These are phyloP conservation scores for Sanguinoderma infundibulare DNA, from an alignment of 1,284 basidiomycete genomes.

Conservation along the genomic window DNA sequence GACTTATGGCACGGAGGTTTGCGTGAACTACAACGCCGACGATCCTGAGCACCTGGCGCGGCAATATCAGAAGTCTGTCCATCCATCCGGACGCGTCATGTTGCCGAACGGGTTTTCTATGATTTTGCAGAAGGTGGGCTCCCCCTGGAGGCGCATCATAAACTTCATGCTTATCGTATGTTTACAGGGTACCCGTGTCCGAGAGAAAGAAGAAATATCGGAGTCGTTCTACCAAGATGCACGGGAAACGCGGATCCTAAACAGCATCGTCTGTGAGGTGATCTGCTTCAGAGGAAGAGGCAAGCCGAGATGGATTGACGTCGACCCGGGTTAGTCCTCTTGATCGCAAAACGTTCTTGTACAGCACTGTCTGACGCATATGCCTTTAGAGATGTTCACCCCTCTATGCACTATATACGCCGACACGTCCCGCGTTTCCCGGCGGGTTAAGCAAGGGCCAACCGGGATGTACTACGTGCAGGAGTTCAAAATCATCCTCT, in stretches of 20 bases:
- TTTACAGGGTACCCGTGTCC: conserved; percentile 38
- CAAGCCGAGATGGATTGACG: conserved; percentile 48
- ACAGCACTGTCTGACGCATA: not conserved
- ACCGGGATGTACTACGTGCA: conserved; percentile 41
- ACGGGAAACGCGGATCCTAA: conserved; percentile 29
- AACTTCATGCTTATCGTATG: not conserved
- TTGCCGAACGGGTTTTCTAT: conserved; percentile 37
- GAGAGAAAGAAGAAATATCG: conserved; percentile 45
- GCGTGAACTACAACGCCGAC: conserved; percentile 31
- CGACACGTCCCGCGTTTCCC: conserved; percentile 40
- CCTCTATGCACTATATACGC: conserved; percentile 48
- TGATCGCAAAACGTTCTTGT: not conserved
- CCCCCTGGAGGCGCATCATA: not conserved
- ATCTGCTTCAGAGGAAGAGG: conserved; percentile 46
- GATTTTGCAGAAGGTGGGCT: conserved; percentile 39
- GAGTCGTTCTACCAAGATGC: conserved; percentile 42
- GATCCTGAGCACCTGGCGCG: conserved; percentile 38
- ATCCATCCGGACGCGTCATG: conserved; percentile 36
- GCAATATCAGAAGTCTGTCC: conserved; percentile 25
- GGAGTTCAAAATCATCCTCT: conserved; percentile 50
- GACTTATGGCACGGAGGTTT: conserved; percentile 40
- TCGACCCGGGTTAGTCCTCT: conserved; percentile 41
- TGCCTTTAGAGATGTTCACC: conserved; percentile 42
- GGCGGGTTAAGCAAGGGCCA: conserved; percentile 24
- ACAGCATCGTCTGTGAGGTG: conserved; percentile 38